A percentile compares a stretch with the other conserved stretches of the same genome.
phyloP scores from a whole-genome alignment of 148 eudicot species.

The Fallopia convolvulus region DNA sequence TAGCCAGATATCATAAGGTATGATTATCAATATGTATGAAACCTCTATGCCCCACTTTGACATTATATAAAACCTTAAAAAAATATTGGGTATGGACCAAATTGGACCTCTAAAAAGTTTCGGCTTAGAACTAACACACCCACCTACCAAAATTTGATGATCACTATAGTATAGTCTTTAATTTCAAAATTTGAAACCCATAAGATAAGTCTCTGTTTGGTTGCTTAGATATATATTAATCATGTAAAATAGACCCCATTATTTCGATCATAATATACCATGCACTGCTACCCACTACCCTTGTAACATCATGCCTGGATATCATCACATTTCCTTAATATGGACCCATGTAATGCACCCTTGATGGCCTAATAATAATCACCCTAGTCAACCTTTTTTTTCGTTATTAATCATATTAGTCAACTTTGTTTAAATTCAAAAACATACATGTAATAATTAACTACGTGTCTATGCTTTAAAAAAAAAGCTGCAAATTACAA shows the following conservation, averaged over 20 bases:
- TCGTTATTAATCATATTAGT: conserved; percentile 1
- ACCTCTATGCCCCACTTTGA: not conserved
- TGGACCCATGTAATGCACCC: conserved; percentile 11
- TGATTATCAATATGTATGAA: not conserved
- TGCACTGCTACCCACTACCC: not conserved
- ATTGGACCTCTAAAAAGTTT: not conserved
- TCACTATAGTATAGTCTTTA: not conserved
- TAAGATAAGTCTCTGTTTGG: not conserved
- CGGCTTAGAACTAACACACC: not conserved
- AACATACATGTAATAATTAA: not conserved
- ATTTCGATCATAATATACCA: not conserved
- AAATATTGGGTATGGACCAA: not conserved
- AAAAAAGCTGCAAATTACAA: not conserved
- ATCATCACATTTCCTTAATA: not conserved
- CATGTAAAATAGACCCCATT: conserved; percentile 8
- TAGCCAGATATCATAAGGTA: not conserved
- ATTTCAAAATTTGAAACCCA: conserved; percentile 7
- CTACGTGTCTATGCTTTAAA: not conserved
- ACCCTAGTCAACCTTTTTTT: not conserved
- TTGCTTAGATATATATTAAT: not conserved
- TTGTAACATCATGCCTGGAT: not conserved
- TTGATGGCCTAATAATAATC: not conserved
- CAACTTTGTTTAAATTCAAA: conserved; percentile 12
- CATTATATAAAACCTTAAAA: not conserved
- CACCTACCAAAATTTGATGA: not conserved